phyloP scores from a whole-genome alignment of 805 yeast species.

The Ogataea kodamae region DNA sequence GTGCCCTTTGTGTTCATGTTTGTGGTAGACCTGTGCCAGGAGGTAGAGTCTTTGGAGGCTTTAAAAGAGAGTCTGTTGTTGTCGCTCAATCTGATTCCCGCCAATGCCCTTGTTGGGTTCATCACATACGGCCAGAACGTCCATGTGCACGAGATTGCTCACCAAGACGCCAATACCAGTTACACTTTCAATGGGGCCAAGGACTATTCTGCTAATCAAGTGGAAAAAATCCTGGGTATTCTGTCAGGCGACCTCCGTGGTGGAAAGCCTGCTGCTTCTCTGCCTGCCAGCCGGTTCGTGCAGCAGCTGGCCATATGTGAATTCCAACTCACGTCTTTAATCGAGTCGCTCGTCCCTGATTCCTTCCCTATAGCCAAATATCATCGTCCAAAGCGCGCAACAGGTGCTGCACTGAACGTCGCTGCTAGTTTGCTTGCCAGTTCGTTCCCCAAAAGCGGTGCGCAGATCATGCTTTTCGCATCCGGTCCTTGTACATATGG shows the following conservation, averaged over 20 bases:
- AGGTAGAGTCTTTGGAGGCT: slow-evolving; percentile 47
- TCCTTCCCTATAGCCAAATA: slow-evolving; percentile 44
- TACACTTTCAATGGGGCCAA: slow-evolving; percentile 56
- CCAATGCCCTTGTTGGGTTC: slow-evolving; percentile 53
- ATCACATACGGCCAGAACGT: slow-evolving; percentile 60
- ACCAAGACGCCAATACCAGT: slow-evolving; percentile 33
- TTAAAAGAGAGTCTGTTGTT: slow-evolving; percentile 47
- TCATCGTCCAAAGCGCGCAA: slow-evolving; percentile 50
- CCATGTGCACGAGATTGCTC: slow-evolving; percentile 49
- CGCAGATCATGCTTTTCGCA: slow-evolving; percentile 50
- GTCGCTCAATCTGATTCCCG: slow-evolving; percentile 46
- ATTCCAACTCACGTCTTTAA: slow-evolving; percentile 44
- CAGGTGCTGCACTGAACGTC: slow-evolving; percentile 59
- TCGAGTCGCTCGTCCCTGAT: slow-evolving; percentile 48
- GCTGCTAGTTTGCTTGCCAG: slow-evolving; percentile 37
- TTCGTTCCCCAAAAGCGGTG: slow-evolving; percentile 47
- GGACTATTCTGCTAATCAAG: slow-evolving; percentile 44
- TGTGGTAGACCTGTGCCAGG: slow-evolving; percentile 56
- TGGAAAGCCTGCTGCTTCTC: slow-evolving; percentile 7
- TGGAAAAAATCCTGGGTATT: slow-evolving; percentile 46
- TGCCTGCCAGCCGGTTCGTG: slow-evolving; percentile 39
- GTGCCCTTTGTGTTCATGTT: slow-evolving; percentile 46
- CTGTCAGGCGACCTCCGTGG: slow-evolving; percentile 32
- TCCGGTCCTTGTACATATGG: slow-evolving; percentile 69
- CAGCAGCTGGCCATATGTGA: slow-evolving; percentile 49